A percentile compares a stretch with the other conserved stretches of the same genome.
These are phyloP conservation scores for Ochromonas danica DNA, from an alignment of 108 stramenopile genomes.

Conservation along the genomic window DNA sequence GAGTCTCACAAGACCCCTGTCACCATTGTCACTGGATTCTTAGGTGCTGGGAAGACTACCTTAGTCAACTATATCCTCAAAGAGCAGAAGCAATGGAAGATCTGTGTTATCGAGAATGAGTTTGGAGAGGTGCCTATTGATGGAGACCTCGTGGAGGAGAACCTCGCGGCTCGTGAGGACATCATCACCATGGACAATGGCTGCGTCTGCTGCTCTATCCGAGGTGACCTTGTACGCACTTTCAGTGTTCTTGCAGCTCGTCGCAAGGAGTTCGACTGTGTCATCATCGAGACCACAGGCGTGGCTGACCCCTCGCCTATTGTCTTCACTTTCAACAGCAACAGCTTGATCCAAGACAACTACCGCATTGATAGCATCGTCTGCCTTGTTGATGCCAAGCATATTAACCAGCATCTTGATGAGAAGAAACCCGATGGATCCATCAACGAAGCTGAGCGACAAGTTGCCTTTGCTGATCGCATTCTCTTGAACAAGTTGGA, in stretches of 20 bases:
- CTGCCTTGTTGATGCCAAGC: conserved; percentile 85
- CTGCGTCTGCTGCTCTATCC: conserved; percentile 96
- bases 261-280: conserved; percentile 84
- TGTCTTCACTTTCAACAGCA: conserved; percentile 74
- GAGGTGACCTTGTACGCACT: conserved; percentile 93
- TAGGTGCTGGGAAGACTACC: conserved; percentile 93
- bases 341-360: conserved; percentile 35
- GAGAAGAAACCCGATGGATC: conserved; percentile 37
- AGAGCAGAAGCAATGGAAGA: conserved; percentile 83
- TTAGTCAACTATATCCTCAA: conserved; percentile 96
- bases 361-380: conserved; percentile 70
- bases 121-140: conserved; percentile 76
- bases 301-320: conserved; percentile 93
- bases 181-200: conserved; percentile 99
- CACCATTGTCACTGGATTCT: conserved; percentile 61
- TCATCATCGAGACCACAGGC: conserved; percentile 90
- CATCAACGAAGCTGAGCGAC: conserved; percentile 86
- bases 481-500: conserved; percentile 95
- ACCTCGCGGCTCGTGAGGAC: conserved; percentile 85
- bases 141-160: conserved; percentile 50
- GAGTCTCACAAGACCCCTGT: conserved; percentile 43
- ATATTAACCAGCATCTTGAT: conserved; percentile 77
- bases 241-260: conserved; percentile 77
- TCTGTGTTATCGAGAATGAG: conserved; percentile 98
- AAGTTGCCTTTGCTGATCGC: conserved; percentile 95